Conservation (phyloP, 441 rosid species). For the Populus hybrid region DNA sequence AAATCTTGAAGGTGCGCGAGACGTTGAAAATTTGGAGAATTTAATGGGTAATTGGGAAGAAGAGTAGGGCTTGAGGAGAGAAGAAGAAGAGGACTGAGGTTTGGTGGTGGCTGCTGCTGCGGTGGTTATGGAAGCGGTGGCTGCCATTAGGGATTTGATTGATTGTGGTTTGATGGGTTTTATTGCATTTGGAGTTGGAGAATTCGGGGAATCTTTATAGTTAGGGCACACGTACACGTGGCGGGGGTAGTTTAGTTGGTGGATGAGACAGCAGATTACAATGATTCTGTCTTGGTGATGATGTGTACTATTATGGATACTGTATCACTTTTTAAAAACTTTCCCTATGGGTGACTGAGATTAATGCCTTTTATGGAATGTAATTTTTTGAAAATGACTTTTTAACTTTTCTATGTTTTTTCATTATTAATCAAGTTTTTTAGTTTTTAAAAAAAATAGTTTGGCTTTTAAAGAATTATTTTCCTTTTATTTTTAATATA, state of each 20-base stretch:
- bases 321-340: no score
- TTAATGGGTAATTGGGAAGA: conserved; percentile 28
- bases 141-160: conserved; percentile 25
- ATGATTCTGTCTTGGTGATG: not conserved
- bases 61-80: not conserved
- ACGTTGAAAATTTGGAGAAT: conserved; percentile 17
- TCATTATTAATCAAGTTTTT: no score
- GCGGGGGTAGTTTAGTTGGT: no score
- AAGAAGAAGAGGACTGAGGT: conserved; percentile 9
- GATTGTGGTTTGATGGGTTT: not conserved
- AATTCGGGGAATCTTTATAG: not conserved
- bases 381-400: no score
- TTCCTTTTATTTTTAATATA: no score
- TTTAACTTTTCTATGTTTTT: no score
- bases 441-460: no score
- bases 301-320: not conserved
- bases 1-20: conserved; percentile 12
- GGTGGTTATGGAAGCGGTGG: not conserved
- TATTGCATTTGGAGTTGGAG: not conserved
- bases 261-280: not conserved
- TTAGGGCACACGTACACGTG: not conserved
- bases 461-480: no score
- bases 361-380: no score
- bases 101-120: not conserved
- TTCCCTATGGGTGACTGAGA: no score